Percentiles rank a stretch among this genome's conserved stretches.
These are phyloP conservation scores for Botrytis deweyae DNA, from an alignment of 2,329 filamentous ascomycete species.

Conservation along the genomic window DNA sequence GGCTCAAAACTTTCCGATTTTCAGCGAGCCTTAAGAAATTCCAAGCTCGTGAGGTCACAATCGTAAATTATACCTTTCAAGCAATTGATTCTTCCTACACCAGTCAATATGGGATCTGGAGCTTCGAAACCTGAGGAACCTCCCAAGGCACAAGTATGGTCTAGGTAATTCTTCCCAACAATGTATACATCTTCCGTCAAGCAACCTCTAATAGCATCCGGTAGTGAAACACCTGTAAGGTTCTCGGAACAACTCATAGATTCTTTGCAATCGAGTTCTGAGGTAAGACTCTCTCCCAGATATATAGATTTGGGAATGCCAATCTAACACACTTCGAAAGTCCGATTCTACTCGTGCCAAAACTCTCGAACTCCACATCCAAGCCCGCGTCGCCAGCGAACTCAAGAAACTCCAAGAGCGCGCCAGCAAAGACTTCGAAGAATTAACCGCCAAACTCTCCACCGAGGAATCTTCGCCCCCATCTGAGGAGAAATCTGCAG, in stretches of 20 bases:
- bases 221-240: constrained; percentile 61
- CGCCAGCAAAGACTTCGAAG: constrained; percentile 66
- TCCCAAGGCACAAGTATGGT: constrained; percentile 37
- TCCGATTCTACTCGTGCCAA: constrained; percentile 85
- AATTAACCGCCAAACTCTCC: constrained; percentile 65
- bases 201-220: constrained; percentile 21
- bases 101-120: constrained; percentile 37
- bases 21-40: constrained; percentile 27
- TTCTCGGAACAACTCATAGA: constrained; percentile 83
- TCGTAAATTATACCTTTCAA: constrained; percentile 6
- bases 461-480: constrained; percentile 26
- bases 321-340: constrained; percentile 46
- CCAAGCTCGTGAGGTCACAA: constrained; percentile 20
- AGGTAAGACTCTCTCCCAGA: constrained; percentile 57
- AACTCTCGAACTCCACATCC: constrained; percentile 81
- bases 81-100: constrained; percentile 19
- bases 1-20: neutral
- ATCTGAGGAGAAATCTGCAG: constrained; percentile 32
- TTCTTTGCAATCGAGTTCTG: constrained; percentile 76
- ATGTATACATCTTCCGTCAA: neutral
- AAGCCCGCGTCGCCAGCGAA: constrained; percentile 81
- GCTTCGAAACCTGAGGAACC: constrained; percentile 35
- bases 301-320: neutral
- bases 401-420: constrained; percentile 74
- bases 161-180: constrained; percentile 29